Evolutionary conservation across 768 basidiomycete genomes (phyloP).

Genomic region (Suillus plorans): DNA sequence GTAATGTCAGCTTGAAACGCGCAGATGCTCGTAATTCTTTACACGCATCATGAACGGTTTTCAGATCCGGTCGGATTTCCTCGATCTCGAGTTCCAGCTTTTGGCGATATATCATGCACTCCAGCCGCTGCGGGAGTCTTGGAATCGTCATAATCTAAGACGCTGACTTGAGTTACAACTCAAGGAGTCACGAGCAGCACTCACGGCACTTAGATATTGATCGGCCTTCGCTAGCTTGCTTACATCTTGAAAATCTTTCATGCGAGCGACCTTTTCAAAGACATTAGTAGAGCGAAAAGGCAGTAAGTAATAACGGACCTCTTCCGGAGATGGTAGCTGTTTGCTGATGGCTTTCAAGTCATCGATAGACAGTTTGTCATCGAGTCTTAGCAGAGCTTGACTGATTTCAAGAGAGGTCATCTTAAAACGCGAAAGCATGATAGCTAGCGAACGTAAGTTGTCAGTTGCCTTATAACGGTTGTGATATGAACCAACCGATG

Average conservation of each 20-base stretch:
- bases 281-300: not conserved
- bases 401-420: constrained; percentile 62
- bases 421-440: constrained; percentile 82
- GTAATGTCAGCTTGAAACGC: constrained; percentile 69
- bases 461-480: not conserved
- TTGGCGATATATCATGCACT: constrained; percentile 83
- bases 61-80: constrained; percentile 81
- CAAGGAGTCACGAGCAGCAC: constrained; percentile 8
- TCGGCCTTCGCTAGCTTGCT: constrained; percentile 80
- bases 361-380: constrained; percentile 75
- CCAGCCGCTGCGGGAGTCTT: constrained; percentile 67
- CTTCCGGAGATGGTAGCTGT: constrained; percentile 79
- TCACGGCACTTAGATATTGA: constrained; percentile 76
- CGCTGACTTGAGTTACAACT: constrained; percentile 8
- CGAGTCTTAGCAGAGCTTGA: constrained; percentile 67
- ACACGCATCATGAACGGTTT: constrained; percentile 68
- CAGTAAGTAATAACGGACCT: constrained; percentile 44
- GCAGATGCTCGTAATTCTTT: constrained; percentile 62
- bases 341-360: constrained; percentile 72
- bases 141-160: constrained; percentile 76
- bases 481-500: constrained; percentile 50
- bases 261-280: constrained; percentile 49
- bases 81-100: constrained; percentile 80
- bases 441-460: constrained; percentile 45
- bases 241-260: constrained; percentile 71